A percentile compares a stretch with the other conserved stretches of the same genome.
Evolutionary conservation across 2,329 filamentous ascomycete species (phyloP).

Genomic region (Ascocoryne sarcoides): DNA sequence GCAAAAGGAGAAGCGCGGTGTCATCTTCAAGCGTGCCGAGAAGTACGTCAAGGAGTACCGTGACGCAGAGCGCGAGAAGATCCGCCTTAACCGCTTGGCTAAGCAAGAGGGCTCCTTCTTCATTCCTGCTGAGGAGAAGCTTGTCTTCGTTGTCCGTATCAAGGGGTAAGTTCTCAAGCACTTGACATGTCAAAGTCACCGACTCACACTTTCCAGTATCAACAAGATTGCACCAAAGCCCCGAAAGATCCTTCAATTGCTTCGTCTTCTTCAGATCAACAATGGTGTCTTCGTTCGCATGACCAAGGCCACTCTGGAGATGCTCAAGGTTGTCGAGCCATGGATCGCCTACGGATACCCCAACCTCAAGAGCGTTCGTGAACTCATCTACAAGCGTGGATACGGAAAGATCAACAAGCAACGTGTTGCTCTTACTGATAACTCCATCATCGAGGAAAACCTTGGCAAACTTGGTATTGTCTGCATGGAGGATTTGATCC

Average conservation of each 20-base stretch:
- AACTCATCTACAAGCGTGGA: slow-evolving; percentile 99
- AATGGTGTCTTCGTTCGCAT: slow-evolving; percentile 97
- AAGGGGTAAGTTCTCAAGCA: slow-evolving; percentile 60
- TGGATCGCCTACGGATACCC: slow-evolving; percentile 99
- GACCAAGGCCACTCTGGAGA: slow-evolving; percentile 96
- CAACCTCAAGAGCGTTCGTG: slow-evolving; percentile 97
- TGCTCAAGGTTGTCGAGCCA: slow-evolving; percentile 97
- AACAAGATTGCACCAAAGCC: slow-evolving; percentile 99
- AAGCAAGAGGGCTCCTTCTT: slow-evolving; percentile 92
- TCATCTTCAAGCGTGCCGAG: slow-evolving; percentile 99
- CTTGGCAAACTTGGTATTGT: slow-evolving; percentile 98
- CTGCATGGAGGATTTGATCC: slow-evolving; percentile 98
- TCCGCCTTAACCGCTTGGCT: slow-evolving; percentile 81
- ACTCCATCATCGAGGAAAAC: slow-evolving; percentile 92
- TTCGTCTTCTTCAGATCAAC: slow-evolving; percentile 99
- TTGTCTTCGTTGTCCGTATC: slow-evolving; percentile 98
- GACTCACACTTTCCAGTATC: slow-evolving; percentile 58
- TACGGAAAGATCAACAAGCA: slow-evolving; percentile 99
- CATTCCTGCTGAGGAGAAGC: slow-evolving; percentile 87
- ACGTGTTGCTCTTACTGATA: slow-evolving; percentile 92
- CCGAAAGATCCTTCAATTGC: slow-evolving; percentile 98
- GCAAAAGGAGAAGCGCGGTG: slow-evolving; percentile 96
- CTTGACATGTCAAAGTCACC: slow-evolving; percentile 9
- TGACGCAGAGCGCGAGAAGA: slow-evolving; percentile 95
- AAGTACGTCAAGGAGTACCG: slow-evolving; percentile 99